Conservation (phyloP, 1,284 basidiomycete genomes). For the Stygiomarasmius scandens region DNA sequence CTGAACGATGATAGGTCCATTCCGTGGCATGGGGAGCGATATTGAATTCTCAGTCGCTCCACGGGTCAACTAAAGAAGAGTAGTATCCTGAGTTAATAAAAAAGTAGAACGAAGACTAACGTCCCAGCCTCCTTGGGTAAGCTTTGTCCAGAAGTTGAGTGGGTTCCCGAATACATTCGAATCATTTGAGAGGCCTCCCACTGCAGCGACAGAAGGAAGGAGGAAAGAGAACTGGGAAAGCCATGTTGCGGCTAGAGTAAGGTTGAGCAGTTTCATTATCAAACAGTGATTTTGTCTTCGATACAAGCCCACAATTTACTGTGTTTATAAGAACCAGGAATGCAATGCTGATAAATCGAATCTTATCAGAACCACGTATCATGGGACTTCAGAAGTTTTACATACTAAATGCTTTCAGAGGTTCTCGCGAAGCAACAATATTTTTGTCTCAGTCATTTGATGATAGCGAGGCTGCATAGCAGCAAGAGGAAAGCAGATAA, state of each 20-base stretch:
- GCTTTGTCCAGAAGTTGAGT: conserved; percentile 31
- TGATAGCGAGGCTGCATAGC: too few species aligned
- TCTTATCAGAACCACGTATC: too few species aligned
- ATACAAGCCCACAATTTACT: too few species aligned
- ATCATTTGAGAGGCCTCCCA: conserved; percentile 6
- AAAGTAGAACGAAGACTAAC: conserved; percentile 15
- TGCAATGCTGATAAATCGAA: too few species aligned
- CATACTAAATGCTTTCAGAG: too few species aligned
- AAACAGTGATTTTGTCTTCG: too few species aligned
- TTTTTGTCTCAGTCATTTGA: too few species aligned
- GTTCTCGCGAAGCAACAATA: too few species aligned
- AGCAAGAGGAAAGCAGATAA: too few species aligned
- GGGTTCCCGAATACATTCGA: conserved; percentile 27
- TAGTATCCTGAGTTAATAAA: neutral
- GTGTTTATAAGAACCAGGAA: too few species aligned
- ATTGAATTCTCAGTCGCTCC: conserved; percentile 25
- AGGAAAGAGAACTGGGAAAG: neutral
- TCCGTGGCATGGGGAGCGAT: conserved; percentile 25
- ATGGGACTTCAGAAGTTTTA: too few species aligned
- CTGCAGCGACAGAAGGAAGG: neutral
- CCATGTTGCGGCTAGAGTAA: neutral
- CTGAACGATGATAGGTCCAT: conserved; percentile 28
- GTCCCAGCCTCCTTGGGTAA: conserved; percentile 27
- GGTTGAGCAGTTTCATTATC: neutral
- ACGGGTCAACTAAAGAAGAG: conserved; percentile 25